Conservation (phyloP, 208 protist genomes). For the Leptomonas seymouri region DNA sequence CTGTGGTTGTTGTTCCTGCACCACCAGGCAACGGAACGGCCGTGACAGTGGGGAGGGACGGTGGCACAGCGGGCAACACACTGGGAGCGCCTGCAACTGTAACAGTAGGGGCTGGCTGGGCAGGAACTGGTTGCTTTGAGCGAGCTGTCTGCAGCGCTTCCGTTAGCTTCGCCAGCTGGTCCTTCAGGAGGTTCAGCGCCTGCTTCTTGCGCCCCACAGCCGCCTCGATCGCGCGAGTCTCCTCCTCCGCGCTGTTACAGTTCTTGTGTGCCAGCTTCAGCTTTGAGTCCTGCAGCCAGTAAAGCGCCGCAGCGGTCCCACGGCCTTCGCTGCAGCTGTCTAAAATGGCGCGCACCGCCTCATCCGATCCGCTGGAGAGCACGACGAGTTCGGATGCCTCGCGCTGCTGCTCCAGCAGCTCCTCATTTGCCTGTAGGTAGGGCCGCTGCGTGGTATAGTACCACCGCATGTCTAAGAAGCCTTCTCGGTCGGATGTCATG, state of each 20-base stretch:
- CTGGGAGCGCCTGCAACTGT: neutral
- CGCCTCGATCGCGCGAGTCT: slow-evolving; percentile 39
- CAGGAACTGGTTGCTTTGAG: slow-evolving; percentile 10
- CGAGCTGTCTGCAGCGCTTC: slow-evolving; percentile 50
- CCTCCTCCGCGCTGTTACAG: slow-evolving; percentile 35
- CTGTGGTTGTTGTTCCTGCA: neutral
- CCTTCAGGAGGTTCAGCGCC: slow-evolving; percentile 41
- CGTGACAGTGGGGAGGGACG: neutral
- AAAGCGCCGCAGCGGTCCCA: slow-evolving; percentile 42
- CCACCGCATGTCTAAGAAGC: slow-evolving; percentile 84
- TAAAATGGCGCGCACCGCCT: slow-evolving; percentile 42
- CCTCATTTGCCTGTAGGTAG: slow-evolving; percentile 60
- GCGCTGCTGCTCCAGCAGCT: slow-evolving; percentile 65
- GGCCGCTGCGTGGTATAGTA: slow-evolving; percentile 76
- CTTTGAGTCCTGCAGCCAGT: slow-evolving; percentile 44
- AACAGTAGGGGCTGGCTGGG: neutral
- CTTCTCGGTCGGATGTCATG: slow-evolving; percentile 61
- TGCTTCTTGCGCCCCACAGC: slow-evolving; percentile 39
- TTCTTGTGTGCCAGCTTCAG: slow-evolving; percentile 40
- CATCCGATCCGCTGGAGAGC: slow-evolving; percentile 64
- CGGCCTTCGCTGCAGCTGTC: slow-evolving; percentile 27
- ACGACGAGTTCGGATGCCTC: slow-evolving; percentile 65
- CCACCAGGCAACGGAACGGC: slow-evolving; percentile 1
- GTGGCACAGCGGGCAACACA: slow-evolving; percentile 3
- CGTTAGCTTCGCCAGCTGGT: slow-evolving; percentile 44